Conservation (phyloP, 1,284 basidiomycete species). For the Wallemia ichthyophaga region DNA sequence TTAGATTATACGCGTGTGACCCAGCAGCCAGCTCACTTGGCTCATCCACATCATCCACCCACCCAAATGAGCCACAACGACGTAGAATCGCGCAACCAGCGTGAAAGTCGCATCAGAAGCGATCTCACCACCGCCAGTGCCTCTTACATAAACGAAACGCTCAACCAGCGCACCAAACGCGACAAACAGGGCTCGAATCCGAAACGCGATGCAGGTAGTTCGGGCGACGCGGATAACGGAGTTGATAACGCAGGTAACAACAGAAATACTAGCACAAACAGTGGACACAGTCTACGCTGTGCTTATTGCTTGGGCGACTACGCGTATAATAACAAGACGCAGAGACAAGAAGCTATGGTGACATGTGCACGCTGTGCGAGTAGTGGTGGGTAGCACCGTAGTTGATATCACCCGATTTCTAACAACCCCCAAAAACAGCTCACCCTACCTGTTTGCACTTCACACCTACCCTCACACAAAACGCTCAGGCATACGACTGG, state of each 20-base stretch:
- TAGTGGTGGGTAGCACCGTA: background rate
- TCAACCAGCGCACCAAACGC: background rate
- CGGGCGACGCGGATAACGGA: too few relatives aligned
- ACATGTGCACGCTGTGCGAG: background rate
- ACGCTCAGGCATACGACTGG: conserved; percentile 46
- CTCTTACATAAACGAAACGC: background rate
- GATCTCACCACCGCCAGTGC: background rate
- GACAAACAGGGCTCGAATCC: background rate
- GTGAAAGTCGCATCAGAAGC: background rate
- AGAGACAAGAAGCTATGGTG: background rate
- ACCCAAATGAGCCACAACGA: background rate
- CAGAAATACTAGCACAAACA: background rate
- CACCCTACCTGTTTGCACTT: conserved; percentile 42
- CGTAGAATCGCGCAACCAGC: background rate
- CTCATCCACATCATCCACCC: too few relatives aligned
- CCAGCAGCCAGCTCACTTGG: too few relatives aligned
- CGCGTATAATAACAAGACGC: background rate
- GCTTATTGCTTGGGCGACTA: background rate
- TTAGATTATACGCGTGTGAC: too few relatives aligned
- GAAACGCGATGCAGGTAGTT: background rate
- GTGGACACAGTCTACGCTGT: background rate
- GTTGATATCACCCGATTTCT: background rate
- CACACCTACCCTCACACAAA: conserved; percentile 24
- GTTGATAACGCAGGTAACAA: too few relatives aligned
- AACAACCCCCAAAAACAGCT: conserved; percentile 18